Conservation (phyloP, 306 rosid genomes). For the Canavalia ensiformis region DNA sequence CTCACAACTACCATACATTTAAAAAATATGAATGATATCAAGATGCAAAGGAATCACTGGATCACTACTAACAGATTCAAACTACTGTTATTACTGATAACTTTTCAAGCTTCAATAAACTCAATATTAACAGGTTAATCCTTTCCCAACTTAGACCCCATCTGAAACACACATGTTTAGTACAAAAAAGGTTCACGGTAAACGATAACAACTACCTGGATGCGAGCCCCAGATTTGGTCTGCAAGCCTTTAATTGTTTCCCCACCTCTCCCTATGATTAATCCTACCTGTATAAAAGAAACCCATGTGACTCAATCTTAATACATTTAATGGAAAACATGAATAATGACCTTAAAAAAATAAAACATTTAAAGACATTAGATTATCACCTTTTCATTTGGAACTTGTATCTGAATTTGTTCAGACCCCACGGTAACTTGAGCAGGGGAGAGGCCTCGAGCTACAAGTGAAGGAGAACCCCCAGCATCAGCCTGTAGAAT, state of each 20-base stretch:
- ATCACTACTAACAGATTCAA: not conserved
- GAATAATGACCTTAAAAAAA: not conserved
- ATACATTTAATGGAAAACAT: slow-evolving; percentile 8
- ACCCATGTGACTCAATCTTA: not conserved
- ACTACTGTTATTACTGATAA: not conserved
- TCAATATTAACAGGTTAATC: not conserved
- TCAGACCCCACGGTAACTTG: slow-evolving; percentile 83
- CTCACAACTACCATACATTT: not conserved
- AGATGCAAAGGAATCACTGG: not conserved
- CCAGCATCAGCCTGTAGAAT: slow-evolving; percentile 95
- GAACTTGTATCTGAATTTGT: slow-evolving; percentile 96
- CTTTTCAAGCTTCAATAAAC: not conserved
- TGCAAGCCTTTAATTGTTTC: slow-evolving; percentile 96
- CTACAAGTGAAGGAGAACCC: slow-evolving; percentile 96
- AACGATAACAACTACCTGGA: slow-evolving; percentile 89
- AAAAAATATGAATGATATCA: not conserved
- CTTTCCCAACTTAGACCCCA: slow-evolving; percentile 19
- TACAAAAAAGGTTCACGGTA: slow-evolving; percentile 17
- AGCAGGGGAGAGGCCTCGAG: slow-evolving; percentile 84
- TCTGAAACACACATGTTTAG: not conserved
- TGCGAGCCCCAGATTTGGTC: slow-evolving; percentile 95
- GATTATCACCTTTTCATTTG: slow-evolving; percentile 82
- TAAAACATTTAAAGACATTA: slow-evolving; percentile 22
- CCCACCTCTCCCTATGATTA: slow-evolving; percentile 97
- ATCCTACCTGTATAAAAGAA: slow-evolving; percentile 75